Conservation (phyloP, 257 asterid genomes). For the Misopates orontium region DNA sequence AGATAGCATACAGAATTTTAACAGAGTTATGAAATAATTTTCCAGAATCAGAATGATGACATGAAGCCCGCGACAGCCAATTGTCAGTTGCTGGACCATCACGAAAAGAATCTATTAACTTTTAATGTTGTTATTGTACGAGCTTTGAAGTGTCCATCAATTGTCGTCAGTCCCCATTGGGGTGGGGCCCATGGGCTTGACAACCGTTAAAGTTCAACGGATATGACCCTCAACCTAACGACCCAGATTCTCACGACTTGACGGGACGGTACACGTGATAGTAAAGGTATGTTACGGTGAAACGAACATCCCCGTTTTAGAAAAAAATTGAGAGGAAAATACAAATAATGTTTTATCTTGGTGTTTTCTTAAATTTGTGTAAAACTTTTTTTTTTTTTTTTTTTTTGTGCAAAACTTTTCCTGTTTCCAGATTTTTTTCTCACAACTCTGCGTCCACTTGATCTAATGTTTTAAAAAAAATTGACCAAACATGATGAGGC, state of each 20-base stretch:
- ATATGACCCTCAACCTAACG: neutral
- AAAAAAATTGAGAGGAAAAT: too few species aligned
- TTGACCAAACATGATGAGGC: too few species aligned
- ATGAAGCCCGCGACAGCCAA: neutral
- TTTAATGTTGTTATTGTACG: neutral
- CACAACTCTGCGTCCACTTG: too few species aligned
- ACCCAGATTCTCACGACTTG: constrained; percentile 9
- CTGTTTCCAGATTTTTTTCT: too few species aligned
- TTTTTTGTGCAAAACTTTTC: too few species aligned
- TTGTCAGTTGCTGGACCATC: neutral
- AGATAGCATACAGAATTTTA: too few species aligned
- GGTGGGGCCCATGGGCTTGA: neutral
- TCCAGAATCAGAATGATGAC: too few species aligned
- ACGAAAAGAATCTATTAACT: constrained; percentile 14
- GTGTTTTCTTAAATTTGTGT: too few species aligned
- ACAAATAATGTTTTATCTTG: too few species aligned
- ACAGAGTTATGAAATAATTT: too few species aligned
- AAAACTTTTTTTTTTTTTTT: too few species aligned
- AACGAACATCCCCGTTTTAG: constrained; percentile 25
- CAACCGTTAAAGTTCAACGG: constrained; percentile 13
- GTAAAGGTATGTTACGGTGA: neutral
- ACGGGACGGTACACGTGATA: constrained; percentile 21
- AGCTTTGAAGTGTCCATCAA: neutral
- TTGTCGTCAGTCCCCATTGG: neutral
- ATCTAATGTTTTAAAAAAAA: too few species aligned